These are phyloP conservation scores for Cryphonectria radicalis DNA, from an alignment of 2,329 filamentous ascomycete genomes.

Conservation along the genomic window DNA sequence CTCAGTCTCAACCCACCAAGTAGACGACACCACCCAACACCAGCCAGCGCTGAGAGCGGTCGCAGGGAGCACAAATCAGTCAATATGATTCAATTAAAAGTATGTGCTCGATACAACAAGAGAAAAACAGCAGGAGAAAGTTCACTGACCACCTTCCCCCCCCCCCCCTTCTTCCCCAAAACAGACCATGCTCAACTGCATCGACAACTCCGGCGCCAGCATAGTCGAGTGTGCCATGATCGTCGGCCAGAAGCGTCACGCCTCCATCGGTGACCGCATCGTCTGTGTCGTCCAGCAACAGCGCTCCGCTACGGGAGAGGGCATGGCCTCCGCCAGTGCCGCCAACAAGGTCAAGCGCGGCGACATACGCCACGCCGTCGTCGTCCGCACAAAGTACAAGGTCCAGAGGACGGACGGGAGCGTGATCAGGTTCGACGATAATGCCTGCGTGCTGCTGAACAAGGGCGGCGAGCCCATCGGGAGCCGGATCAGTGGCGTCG, in stretches of 20 bases:
- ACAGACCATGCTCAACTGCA: constrained; percentile 97
- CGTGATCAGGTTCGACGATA: constrained; percentile 93
- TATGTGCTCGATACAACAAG: constrained; percentile 34
- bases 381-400: constrained; percentile 90
- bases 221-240: constrained; percentile 96
- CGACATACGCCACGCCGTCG: constrained; percentile 93
- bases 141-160: not conserved
- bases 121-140: not conserved
- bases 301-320: constrained; percentile 74
- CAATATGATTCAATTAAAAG: constrained; percentile 94
- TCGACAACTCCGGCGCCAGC: constrained; percentile 98
- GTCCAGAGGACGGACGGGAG: constrained; percentile 86
- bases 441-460: constrained; percentile 96
- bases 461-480: constrained; percentile 96
- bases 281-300: constrained; percentile 98
- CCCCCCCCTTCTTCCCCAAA: too few species aligned
- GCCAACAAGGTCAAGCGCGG: constrained; percentile 95
- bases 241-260: constrained; percentile 85
- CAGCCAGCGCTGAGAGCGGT: constrained; percentile 21
- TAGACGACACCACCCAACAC: constrained; percentile 17
- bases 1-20: not conserved
- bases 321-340: constrained; percentile 67
- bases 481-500: constrained; percentile 87
- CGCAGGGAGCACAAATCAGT: constrained; percentile 35
- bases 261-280: constrained; percentile 92